Evolutionary conservation across 2,329 filamentous ascomycete species (phyloP).

Genomic region (Alternaria consortialis): DNA sequence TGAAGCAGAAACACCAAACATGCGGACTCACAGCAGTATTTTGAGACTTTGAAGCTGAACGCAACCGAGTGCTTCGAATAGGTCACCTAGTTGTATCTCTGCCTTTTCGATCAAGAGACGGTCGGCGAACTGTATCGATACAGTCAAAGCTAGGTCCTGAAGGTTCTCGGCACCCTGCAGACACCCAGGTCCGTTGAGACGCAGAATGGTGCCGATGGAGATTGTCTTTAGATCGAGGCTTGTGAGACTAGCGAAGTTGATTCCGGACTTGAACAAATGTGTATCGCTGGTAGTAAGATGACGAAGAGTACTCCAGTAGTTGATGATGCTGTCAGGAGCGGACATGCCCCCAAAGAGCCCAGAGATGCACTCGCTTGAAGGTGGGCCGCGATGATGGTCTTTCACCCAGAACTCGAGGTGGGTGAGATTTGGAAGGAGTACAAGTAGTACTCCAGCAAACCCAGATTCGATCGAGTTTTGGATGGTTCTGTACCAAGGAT

Average conservation of each 20-base stretch:
- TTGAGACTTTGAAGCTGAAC: slow-evolving; percentile 21
- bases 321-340: slow-evolving; percentile 13
- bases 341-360: slow-evolving; percentile 30
- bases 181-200: slow-evolving; percentile 34
- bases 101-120: slow-evolving; percentile 19
- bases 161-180: slow-evolving; percentile 28
- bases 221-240: slow-evolving; percentile 24
- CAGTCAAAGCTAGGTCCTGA: slow-evolving; percentile 20
- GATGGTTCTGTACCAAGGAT: slow-evolving; percentile 30
- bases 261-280: slow-evolving; percentile 25
- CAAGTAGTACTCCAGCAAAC: slow-evolving; percentile 31
- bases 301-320: slow-evolving; percentile 17
- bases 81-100: slow-evolving; percentile 24
- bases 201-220: slow-evolving; percentile 25
- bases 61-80: slow-evolving; percentile 34
- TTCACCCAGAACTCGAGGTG: slow-evolving; percentile 31
- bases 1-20: background rate
- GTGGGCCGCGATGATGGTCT: slow-evolving; percentile 27
- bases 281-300: slow-evolving; percentile 27
- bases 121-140: slow-evolving; percentile 32
- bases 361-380: slow-evolving; percentile 30
- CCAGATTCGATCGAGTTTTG: slow-evolving; percentile 36
- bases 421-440: slow-evolving; percentile 29
- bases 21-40: slow-evolving; percentile 16
- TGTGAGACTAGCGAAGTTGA: slow-evolving; percentile 24